Percentiles rank a stretch among this genome's conserved stretches.
Conservation (phyloP, 2,329 filamentous ascomycete species). For the Colletotrichum tamarilloi region DNA sequence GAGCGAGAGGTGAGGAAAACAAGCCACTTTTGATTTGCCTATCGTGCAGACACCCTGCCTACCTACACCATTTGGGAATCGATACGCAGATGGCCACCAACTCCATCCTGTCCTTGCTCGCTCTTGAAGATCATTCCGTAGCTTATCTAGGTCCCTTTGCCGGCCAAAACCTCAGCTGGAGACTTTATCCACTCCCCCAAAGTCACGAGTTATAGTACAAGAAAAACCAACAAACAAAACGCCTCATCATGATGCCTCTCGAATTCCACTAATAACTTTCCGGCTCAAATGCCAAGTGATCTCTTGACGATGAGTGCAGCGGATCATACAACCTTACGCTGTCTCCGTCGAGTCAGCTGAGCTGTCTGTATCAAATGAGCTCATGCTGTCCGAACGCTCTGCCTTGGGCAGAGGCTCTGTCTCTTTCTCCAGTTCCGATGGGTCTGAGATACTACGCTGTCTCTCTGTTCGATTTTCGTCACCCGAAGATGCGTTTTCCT, state of each 20-base stretch:
- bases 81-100: conserved; percentile 23
- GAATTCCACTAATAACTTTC: not conserved
- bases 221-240: conserved; percentile 30
- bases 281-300: conserved; percentile 8
- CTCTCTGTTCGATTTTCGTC: conserved; percentile 67
- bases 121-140: conserved; percentile 18
- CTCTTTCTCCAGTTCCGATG: conserved; percentile 28
- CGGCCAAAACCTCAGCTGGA: conserved; percentile 11
- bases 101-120: conserved; percentile 29
- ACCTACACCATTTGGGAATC: conserved; percentile 23
- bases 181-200: conserved; percentile 29
- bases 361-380: conserved; percentile 20
- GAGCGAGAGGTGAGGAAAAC: not conserved
- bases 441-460: conserved; percentile 64
- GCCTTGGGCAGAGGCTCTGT: not conserved
- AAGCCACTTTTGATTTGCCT: conserved; percentile 32
- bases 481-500: conserved; percentile 47
- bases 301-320: not conserved
- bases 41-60: conserved; percentile 12
- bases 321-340: not conserved
- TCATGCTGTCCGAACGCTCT: conserved; percentile 23
- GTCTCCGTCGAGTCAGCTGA: conserved; percentile 24
- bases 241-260: conserved; percentile 25
- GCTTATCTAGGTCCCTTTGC: conserved; percentile 6
- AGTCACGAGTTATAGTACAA: conserved; percentile 34